Evolutionary conservation across 768 basidiomycete genomes (phyloP).

Genomic region (Naganishia onofrii): DNA sequence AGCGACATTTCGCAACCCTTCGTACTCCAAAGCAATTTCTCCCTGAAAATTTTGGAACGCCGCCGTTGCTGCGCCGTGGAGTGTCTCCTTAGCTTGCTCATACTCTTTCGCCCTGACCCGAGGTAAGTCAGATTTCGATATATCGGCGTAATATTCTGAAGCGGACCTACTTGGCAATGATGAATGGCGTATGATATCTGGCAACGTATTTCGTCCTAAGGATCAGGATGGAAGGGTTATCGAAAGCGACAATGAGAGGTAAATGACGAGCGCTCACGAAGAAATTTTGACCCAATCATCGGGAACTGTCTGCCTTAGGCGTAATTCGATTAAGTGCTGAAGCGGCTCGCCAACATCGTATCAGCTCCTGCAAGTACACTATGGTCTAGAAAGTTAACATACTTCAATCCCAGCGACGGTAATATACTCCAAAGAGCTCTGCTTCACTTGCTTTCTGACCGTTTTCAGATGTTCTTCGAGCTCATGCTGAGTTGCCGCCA

Average conservation of each 20-base stretch:
- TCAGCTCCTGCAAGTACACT: slow-evolving; percentile 1
- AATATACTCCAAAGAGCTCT: slow-evolving; percentile 71
- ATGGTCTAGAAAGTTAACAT: slow-evolving; percentile 29
- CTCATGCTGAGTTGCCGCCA: slow-evolving; percentile 67
- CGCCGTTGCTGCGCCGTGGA: slow-evolving; percentile 58
- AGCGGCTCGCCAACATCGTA: slow-evolving; percentile 4
- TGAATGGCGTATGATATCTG: slow-evolving; percentile 72
- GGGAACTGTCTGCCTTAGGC: slow-evolving; percentile 55
- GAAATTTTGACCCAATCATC: slow-evolving; percentile 58
- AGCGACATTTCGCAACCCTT: slow-evolving; percentile 68
- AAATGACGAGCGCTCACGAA: slow-evolving; percentile 33
- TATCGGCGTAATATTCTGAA: background rate
- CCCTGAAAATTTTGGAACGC: slow-evolving; percentile 68
- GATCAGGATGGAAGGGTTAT: slow-evolving; percentile 52
- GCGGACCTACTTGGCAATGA: slow-evolving; percentile 44
- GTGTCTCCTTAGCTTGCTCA: slow-evolving; percentile 70
- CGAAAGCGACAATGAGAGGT: background rate
- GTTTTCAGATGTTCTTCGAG: slow-evolving; percentile 70
- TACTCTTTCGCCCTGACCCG: slow-evolving; percentile 65
- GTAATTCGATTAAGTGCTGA: slow-evolving; percentile 75
- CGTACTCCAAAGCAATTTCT: slow-evolving; percentile 72
- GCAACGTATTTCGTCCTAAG: slow-evolving; percentile 63
- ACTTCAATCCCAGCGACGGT: slow-evolving; percentile 71
- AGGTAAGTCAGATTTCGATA: background rate
- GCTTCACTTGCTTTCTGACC: slow-evolving; percentile 68